Base-by-base conservation (phyloP, 108 stramenopile species). In the Schizochytrium sp. region DNA sequence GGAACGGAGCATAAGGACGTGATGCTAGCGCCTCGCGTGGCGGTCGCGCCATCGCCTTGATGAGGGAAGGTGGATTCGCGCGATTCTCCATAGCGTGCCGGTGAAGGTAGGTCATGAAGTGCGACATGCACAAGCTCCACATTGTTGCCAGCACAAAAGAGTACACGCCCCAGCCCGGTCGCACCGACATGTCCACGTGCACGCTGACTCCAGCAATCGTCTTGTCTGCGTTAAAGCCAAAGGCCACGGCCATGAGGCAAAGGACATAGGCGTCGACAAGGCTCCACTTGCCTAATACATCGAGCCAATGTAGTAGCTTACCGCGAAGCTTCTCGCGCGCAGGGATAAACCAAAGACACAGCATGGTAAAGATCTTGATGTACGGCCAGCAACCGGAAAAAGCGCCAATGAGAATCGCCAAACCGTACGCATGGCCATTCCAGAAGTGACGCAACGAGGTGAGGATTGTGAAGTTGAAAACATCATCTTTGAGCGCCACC, bases 351-450 rank as follows among this genome's bases (percentile, higher is more conserved):
- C 97, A 98, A 0, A 92, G 87, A 59, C 92, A 87, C 14, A 96
- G 55, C 95, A 97, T 95, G 28, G 93, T 89, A 2, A 95, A 47
- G 12, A 98, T 89, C 91, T 98, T 98, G 16, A 94, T 89, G 76
- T 98, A 98, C 0, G 97, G 97, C 97, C 97, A 98, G 47, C 96
- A 91, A 3, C 97, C 97, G 89, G 95, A 96, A 88, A 96, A 97
- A 19, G 93, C 92, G 21, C 95, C 90, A 21, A 98, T 96, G 88
- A 97, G 89, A 21, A 96, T 83, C 58, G 97, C 92, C 55, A 98
- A 87, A 19, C 95, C 90, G 89, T 97, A 98, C 5, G 97, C 96
- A 51, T 94, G 92, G 2, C 97, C 97, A 16, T 92, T 51, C 87
- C 90, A 94, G 93, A 98, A 94, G 87, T 97, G 96, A 10, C 88